Evolutionary conservation across 2,329 filamentous ascomycete species (phyloP), one percentile per base, ranked within the genome.

Genomic region (Colletotrichum tropicicola): DNA sequence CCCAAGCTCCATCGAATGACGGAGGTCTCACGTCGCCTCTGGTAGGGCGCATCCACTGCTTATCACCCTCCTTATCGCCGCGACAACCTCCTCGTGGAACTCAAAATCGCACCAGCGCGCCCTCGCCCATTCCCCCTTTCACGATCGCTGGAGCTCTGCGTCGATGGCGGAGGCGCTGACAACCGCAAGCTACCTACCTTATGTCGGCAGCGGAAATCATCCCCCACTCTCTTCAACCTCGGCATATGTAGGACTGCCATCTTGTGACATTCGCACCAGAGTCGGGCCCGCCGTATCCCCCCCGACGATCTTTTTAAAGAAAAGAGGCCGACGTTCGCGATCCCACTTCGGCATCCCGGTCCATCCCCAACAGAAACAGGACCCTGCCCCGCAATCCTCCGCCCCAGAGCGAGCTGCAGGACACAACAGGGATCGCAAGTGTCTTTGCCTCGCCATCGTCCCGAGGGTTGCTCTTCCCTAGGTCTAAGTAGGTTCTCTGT

Each of bases 331-430:
- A 47, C 57, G 55, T 45, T 27, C 43, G 48, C 17, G 37, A 54
- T 65, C 59, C 59, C 59, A 66, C 53, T 66, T n/a, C 32, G 47
- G 52, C 52, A 64, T 64, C 63, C 63, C 52, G 52, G 39, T n/a
- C 41, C 63, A 57, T 66, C 63, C 63, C 63, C 63, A 66, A 66
- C 63, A 66, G 63, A 66, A 66, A 66, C 63, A 66, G 43, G 63
- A 53, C 59, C 59, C 63, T 64, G 63, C 59, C 63, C 59, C 63
- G 59, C 58, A 58, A 58, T 41, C 41, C 63, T 66, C 59, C 47
- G 39, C 45, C 32, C 63, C 45, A 64, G 57, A 37, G 43, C 43
- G 44, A 57, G n/a, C n/a, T n/a, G n/a, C 37, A 56, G 57, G 49
- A 55, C 28, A 56, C 44, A 15, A 21, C 57, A 65, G 44, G 57